Base-by-base conservation (phyloP, 768 basidiomycete genomes). In the Coprinellus micaceus region DNA sequence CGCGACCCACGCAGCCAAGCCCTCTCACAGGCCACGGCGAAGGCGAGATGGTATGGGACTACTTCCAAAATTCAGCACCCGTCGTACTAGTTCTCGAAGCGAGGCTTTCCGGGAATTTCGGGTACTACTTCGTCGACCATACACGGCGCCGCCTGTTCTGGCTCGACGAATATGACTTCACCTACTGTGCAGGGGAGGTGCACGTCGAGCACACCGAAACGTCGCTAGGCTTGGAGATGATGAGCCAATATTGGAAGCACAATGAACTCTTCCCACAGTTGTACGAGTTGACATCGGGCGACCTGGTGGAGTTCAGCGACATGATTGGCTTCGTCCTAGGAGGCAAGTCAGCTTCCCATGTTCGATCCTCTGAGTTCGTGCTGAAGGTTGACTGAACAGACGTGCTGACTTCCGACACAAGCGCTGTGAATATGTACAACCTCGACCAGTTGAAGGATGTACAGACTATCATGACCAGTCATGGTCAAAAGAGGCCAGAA, bases 81-180 rank as follows among this genome's bases (percentile, higher is more conserved):
- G 48, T 50, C 19, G 48, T 58, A 30, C 56, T 64, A 24, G 61
- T 65, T 1, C 47, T 67, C 19, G 66, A 67, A 56, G 56, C 60
- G 25, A 57, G 62, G 26, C 49, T 22, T 17, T 53, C 49, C 1
- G 58, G 60, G 2, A 44, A 43, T 24, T 64, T 60, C 46, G 68
- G 68, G 19, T 84, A 84, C 63, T 84, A 83, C 61, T 82, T 80
- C 54, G 80, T 75, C 25, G 72, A 82, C 58, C 79, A 81, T 45
- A n/a, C 58, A 0, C 62, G 66, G 0, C 74, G 76, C 21, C 67
- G 70, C 37, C 62, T 84, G 9, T 84, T 85, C 56, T 85, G 82
- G 82, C 56, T 83, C 41, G 75, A 83, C 47, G 59, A 66, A 0
- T 80, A 74, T 57, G 66, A 76, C 1, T 72, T 71, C 0, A 47